Evolutionary conservation across 1,284 basidiomycete genomes (phyloP).

Genomic region (Coniferiporia weirii): DNA sequence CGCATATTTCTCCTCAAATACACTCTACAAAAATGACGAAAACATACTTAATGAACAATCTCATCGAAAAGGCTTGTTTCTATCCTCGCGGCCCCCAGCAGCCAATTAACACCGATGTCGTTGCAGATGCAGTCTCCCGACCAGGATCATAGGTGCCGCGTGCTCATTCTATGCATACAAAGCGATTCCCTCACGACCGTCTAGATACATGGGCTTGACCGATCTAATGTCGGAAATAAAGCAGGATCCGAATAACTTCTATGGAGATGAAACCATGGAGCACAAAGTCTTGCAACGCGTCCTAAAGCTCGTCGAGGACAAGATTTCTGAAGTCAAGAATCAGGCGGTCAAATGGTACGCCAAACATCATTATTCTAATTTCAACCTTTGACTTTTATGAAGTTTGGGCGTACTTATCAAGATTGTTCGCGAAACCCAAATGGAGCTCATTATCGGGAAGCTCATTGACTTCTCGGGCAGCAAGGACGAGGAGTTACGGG

Average conservation of each 20-base stretch:
- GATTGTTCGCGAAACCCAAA: constrained; percentile 76
- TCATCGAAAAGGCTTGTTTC: constrained; percentile 64
- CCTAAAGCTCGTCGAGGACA: constrained; percentile 82
- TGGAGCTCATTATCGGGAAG: constrained; percentile 83
- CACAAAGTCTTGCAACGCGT: constrained; percentile 77
- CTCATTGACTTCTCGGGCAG: constrained; percentile 81
- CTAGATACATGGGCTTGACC: constrained; percentile 91
- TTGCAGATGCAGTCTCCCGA: constrained; percentile 75
- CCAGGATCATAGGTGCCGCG: constrained; percentile 68
- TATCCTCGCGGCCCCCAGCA: constrained; percentile 1
- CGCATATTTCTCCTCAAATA: neutral
- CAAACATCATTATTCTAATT: constrained; percentile 11
- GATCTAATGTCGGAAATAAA: constrained; percentile 86
- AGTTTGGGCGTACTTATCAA: constrained; percentile 85
- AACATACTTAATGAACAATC: constrained; percentile 72
- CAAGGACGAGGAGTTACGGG: constrained; percentile 85
- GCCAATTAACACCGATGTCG: constrained; percentile 18
- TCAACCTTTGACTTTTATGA: constrained; percentile 11
- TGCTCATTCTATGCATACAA: constrained; percentile 11
- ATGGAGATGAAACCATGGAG: constrained; percentile 79
- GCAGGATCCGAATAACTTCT: constrained; percentile 61
- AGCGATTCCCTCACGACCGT: constrained; percentile 16
- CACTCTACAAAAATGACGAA: constrained; percentile 56
- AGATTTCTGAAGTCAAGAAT: constrained; percentile 97
- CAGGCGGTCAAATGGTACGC: constrained; percentile 89